Conservation (phyloP, 2,329 filamentous ascomycete genomes). For the Phyllachora maydis region DNA sequence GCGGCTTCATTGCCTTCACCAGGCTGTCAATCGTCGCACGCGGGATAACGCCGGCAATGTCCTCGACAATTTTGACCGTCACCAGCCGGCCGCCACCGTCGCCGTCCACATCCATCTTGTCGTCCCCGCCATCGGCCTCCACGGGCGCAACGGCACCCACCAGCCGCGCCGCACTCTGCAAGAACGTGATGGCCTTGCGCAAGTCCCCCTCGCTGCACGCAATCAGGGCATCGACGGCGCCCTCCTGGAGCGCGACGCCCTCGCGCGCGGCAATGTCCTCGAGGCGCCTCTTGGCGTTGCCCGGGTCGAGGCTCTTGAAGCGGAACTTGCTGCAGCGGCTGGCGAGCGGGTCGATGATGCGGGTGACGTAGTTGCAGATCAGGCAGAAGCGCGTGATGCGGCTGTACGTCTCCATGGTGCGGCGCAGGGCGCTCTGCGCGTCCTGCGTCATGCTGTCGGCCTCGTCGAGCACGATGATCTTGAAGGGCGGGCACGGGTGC, state of each 20-base stretch:
- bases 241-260: constrained; percentile 53
- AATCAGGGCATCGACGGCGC: constrained; percentile 68
- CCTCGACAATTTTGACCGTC: constrained; percentile 65
- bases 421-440: constrained; percentile 74
- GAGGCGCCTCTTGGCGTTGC: constrained; percentile 60
- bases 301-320: constrained; percentile 87
- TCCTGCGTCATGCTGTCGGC: constrained; percentile 99
- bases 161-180: constrained; percentile 83
- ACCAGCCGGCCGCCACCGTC: constrained; percentile 39
- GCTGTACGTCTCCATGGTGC: constrained; percentile 96
- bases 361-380: constrained; percentile 95
- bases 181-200: constrained; percentile 84
- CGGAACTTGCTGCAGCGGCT: constrained; percentile 90
- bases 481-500: constrained; percentile 93
- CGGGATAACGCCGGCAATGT: constrained; percentile 92
- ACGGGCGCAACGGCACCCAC: constrained; percentile 48
- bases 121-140: constrained; percentile 23
- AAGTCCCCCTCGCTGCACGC: constrained; percentile 83
- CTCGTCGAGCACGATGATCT: constrained; percentile 96
- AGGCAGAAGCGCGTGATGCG: constrained; percentile 94
- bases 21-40: constrained; percentile 49
- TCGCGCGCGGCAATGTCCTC: constrained; percentile 69
- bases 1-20: constrained; percentile 56
- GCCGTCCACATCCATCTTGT: constrained; percentile 39
- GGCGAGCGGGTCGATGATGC: constrained; percentile 92